Base-by-base conservation (phyloP, 768 basidiomycete genomes). In the Mycena kentingensis region DNA sequence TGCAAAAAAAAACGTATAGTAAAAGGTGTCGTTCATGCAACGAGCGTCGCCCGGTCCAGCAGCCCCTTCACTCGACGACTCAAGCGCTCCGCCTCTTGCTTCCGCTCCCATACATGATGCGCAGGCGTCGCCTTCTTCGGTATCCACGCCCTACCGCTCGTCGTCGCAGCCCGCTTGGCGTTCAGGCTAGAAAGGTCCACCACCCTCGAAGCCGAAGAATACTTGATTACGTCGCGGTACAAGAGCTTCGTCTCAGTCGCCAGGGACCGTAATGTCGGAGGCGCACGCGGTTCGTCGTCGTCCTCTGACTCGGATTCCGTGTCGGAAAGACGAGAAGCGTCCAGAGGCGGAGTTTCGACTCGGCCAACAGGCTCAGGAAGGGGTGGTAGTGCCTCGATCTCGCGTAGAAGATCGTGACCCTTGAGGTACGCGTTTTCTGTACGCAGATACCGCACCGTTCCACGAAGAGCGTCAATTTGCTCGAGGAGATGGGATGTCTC, bases 401-500 rank as follows among this genome's bases (percentile, higher is more conserved):
- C 90, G 46, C 80, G 79, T 52, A 98, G 82, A 0, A 98, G 80
- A 62, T 95, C 93, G 67, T 93, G 90, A 2, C 93, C 92, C 65
- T 90, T 94, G 71, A 98, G 85, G 65, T 91, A 93, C 2, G 91
- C 82, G 66, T 98, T 98, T 70, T 98, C 95, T 29, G 80, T 85
- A 21, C 95, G 85, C n/a, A 99, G 77, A 82, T 90, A 98, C 18
- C 92, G 84, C 25, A 98, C 84, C 0, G 95, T 90, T 5, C 88
- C 86, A 34, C 92, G 88, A n/a, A 98, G 80, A 13, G 88, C 89
- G 39, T 96, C 90, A 64, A 98, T 85, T 88, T 95, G 93, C 67
- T 98, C 93, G 34, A 93, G 68, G 11, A 97, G 79, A 67, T 94
- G 85, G 0, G 91, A 87, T 0, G 92, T 92, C 63, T 97, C 96